These are phyloP conservation scores for Beauveria sp. DNA, from an alignment of 2,329 filamentous ascomycete genomes.

Conservation along the genomic window DNA sequence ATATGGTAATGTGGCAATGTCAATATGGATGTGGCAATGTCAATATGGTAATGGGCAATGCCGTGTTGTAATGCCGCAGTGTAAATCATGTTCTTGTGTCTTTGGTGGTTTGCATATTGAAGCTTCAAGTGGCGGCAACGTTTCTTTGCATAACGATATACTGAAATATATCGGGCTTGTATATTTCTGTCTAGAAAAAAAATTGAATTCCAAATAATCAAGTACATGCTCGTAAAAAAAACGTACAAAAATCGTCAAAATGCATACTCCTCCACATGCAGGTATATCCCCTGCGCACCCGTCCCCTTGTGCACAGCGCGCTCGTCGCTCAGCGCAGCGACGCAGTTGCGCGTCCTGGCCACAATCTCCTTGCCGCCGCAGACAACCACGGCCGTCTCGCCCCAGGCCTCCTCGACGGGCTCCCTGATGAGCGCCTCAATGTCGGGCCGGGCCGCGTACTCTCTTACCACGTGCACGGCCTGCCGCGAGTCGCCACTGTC, in stretches of 20 bases:
- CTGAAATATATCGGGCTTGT: no score
- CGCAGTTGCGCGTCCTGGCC: conserved; percentile 45
- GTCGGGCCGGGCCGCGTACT: conserved; percentile 41
- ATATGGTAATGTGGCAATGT: no score
- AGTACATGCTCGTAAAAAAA: not conserved
- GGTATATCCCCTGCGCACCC: conserved; percentile 53
- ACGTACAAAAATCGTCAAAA: conserved; percentile 28
- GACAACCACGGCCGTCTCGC: conserved; percentile 54
- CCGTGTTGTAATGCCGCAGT: no score
- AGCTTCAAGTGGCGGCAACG: no score
- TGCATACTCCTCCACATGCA: conserved; percentile 54
- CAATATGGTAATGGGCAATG: no score
- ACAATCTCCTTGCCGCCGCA: conserved; percentile 52
- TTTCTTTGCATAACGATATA: no score
- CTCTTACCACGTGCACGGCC: conserved; percentile 25
- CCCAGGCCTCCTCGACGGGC: conserved; percentile 49
- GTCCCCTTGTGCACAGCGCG: conserved; percentile 57
- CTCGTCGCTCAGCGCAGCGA: conserved; percentile 50
- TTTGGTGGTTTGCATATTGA: no score
- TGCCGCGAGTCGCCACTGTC: conserved; percentile 15
- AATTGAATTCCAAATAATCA: not conserved
- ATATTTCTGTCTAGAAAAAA: no score
- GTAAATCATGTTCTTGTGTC: no score
- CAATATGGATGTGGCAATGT: no score
- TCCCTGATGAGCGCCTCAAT: conserved; percentile 43